Conservation (phyloP, 371 early-diverging fungal genomes). For the Rhizopus microsporus region DNA sequence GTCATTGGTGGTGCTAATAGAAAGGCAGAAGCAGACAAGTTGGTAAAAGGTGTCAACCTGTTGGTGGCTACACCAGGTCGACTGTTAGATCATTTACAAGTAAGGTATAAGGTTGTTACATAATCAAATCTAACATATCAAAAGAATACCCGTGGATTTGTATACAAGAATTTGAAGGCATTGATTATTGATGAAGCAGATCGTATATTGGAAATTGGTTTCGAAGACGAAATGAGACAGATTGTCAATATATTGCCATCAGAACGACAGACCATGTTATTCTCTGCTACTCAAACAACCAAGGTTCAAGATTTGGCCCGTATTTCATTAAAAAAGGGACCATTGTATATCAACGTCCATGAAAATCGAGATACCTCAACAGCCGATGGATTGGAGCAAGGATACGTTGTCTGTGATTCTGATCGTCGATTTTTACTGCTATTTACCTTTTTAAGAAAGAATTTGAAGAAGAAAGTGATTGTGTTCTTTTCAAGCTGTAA, state of each 20-base stretch:
- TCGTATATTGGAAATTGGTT: conserved; percentile 96
- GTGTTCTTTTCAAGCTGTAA: conserved; percentile 97
- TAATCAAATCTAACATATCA: conserved; percentile 10
- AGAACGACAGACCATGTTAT: conserved; percentile 93
- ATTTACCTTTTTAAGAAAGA: conserved; percentile 93
- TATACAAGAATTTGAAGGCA: conserved; percentile 86
- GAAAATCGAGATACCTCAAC: conserved; percentile 89
- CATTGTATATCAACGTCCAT: conserved; percentile 96
- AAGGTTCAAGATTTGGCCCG: conserved; percentile 97
- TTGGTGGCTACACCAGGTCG: conserved; percentile 98
- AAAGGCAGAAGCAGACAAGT: conserved; percentile 93
- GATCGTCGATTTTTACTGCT: conserved; percentile 91
- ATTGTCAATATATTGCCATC: conserved; percentile 88
- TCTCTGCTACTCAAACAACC: conserved; percentile 98
- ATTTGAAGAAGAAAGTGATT: conserved; percentile 94
- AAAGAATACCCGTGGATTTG: conserved; percentile 90
- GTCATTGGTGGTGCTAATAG: conserved; percentile 98
- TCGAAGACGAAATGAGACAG: conserved; percentile 98
- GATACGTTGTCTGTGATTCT: conserved; percentile 90
- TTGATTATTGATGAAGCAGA: conserved; percentile 99
- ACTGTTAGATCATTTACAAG: conserved; percentile 93
- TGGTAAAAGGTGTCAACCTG: conserved; percentile 91
- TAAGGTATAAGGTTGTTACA: conserved; percentile 3
- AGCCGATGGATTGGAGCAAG: conserved; percentile 94
- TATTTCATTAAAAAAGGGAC: conserved; percentile 88